These are phyloP conservation scores for Sonneratia caseolaris DNA, from an alignment of 345 rosid genomes.

Conservation along the genomic window DNA sequence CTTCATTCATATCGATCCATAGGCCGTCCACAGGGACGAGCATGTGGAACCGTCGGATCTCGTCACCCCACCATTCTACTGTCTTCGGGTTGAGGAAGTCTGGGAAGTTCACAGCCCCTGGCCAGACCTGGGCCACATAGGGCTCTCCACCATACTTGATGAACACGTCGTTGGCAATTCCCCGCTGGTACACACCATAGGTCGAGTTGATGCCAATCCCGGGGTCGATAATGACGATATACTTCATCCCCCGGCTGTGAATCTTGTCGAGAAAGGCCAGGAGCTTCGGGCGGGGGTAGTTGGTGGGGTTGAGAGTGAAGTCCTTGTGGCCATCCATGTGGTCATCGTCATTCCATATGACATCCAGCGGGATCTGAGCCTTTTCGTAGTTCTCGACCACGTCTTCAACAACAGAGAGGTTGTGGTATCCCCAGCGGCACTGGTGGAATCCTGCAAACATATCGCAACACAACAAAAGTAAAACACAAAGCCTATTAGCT, in stretches of 20 bases:
- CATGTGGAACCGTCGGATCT: conserved; percentile 74
- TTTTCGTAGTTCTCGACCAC: conserved; percentile 78
- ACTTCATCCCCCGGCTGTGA: conserved; percentile 84
- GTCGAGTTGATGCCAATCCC: conserved; percentile 68
- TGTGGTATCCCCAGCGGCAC: conserved; percentile 97
- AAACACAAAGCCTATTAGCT: too few relatives aligned
- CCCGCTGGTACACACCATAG: conserved; percentile 78
- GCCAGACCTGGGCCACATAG: conserved; percentile 95
- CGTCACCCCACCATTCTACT: conserved; percentile 89
- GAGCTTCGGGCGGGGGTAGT: conserved; percentile 71
- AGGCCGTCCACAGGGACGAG: conserved; percentile 85
- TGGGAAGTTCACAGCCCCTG: conserved; percentile 90
- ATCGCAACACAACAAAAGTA: neutral
- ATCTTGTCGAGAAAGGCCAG: conserved; percentile 73
- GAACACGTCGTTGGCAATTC: conserved; percentile 68
- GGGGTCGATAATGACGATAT: conserved; percentile 70
- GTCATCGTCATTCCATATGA: conserved; percentile 95
- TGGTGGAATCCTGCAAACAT: conserved; percentile 73
- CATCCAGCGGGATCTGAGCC: conserved; percentile 86
- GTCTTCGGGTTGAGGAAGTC: conserved; percentile 95
- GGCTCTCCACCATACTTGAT: conserved; percentile 84
- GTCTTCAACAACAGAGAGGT: conserved; percentile 86
- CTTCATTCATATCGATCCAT: conserved; percentile 99
- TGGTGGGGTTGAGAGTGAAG: conserved; percentile 61
- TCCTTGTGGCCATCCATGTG: conserved; percentile 96